Percentiles rank a stretch among this genome's conserved stretches.
Conservation (phyloP, 768 basidiomycete genomes). For the Clitopilus hobsonii region DNA sequence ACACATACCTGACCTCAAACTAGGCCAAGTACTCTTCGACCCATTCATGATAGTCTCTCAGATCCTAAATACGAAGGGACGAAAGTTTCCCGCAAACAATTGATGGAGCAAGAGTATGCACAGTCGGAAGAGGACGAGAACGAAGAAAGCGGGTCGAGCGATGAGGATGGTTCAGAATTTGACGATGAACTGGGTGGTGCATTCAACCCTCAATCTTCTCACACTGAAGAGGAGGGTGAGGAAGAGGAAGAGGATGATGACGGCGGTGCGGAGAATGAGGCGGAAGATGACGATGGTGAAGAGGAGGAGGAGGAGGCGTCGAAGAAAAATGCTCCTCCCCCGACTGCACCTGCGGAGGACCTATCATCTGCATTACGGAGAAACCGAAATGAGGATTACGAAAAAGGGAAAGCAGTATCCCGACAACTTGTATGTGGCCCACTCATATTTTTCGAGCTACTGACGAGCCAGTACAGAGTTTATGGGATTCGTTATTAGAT, state of each 20-base stretch:
- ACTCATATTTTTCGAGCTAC: not conserved
- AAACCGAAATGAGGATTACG: conserved; percentile 62
- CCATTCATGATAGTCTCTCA: conserved; percentile 54
- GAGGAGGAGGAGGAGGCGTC: conserved; percentile 3
- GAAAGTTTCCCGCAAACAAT: conserved; percentile 54
- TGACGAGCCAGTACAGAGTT: conserved; percentile 38
- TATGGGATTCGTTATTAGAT: conserved; percentile 87
- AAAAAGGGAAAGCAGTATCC: conserved; percentile 81
- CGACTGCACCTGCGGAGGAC: conserved; percentile 28
- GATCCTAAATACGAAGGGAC: conserved; percentile 80
- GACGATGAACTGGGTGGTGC: not conserved
- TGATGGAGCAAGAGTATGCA: conserved; percentile 35
- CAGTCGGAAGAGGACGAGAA: conserved; percentile 12
- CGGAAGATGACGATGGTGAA: not conserved
- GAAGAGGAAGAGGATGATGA: conserved; percentile 8
- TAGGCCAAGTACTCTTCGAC: conserved; percentile 70
- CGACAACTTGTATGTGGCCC: conserved; percentile 68
- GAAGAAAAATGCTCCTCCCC: not conserved
- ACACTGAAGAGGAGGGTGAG: not conserved
- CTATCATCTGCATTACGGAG: conserved; percentile 49
- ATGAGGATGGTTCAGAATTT: conserved; percentile 8
- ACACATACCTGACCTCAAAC: not conserved
- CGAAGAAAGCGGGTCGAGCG: not conserved
- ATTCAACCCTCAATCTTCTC: not conserved
- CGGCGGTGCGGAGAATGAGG: not conserved